Evolutionary conservation across 2,329 filamentous ascomycete genomes (phyloP), one percentile per base, ranked within the genome.

Genomic region (Chlorencoelia australis): DNA sequence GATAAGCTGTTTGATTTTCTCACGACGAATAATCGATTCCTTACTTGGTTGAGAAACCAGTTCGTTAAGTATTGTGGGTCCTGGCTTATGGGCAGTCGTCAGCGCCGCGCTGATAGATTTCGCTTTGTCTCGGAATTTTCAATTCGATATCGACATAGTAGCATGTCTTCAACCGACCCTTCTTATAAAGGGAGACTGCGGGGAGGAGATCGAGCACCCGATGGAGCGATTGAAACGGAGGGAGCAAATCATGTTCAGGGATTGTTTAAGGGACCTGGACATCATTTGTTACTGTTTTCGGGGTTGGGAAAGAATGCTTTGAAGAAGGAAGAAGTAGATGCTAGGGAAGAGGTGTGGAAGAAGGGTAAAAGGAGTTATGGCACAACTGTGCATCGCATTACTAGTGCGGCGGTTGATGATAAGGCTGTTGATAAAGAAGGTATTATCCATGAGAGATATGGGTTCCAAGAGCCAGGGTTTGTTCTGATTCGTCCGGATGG

Each of bases 201-300:
- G 28, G 65, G 66, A 20, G 69, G 69, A 2, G 64, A 69, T 45
- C 61, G 69, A 10, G 54, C 65, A 4, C 61, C 61, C 0, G 63
- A 68, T 39, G 60, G 60, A 4, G 45, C 42, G 32, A 18, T 62
- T 1, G 37, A 29, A 11, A 34, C 24, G 1, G 46, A 39, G 15
- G 41, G 33, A 7, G 36, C 37, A 10, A 41, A 45, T 33, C 42
- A 33, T n/a, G 17, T 62, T 9, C 47, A 55, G 24, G 44, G 40
- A 11, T 28, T 61, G 5, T 54, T 46, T 19, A 48, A 35, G 2
- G 54, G 55, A 2, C 36, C 40, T 4, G 33, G 31, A 6, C 47
- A 59, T 39, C 53, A 58, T 30, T 39, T 62, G 4, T 16, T 62
- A 5, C 35, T 62, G 7, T 62, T 63, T 37, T 50, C 54, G 3